These are phyloP conservation scores for Stenogyne calaminthoides DNA, from an alignment of 305 asterid genomes.

Conservation along the genomic window DNA sequence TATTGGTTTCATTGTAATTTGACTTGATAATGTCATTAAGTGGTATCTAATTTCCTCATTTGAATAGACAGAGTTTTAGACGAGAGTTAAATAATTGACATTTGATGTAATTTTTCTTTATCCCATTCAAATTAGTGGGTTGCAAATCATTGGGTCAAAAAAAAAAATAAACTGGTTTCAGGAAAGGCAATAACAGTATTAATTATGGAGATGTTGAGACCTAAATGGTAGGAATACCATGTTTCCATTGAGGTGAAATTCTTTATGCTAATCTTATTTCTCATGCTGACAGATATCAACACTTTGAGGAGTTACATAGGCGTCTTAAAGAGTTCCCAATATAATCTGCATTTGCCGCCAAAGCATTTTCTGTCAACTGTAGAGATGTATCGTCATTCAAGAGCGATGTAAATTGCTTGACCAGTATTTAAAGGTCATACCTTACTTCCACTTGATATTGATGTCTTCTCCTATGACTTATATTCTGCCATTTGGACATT, in stretches of 20 bases:
- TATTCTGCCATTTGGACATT: slow-evolving; percentile 16
- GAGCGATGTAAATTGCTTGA: slow-evolving; percentile 93
- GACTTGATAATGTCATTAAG: slow-evolving; percentile 7
- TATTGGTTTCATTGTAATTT: not conserved
- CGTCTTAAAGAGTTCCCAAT: slow-evolving; percentile 91
- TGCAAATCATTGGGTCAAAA: slow-evolving; percentile 12
- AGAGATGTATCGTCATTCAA: slow-evolving; percentile 77
- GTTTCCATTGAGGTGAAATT: slow-evolving; percentile 8
- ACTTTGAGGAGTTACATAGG: slow-evolving; percentile 97
- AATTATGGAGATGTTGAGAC: slow-evolving; percentile 9
- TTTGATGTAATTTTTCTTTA: slow-evolving; percentile 4
- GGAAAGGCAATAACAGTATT: slow-evolving; percentile 14
- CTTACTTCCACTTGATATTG: slow-evolving; percentile 31
- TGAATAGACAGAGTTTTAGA: slow-evolving; percentile 10
- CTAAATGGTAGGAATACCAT: slow-evolving; percentile 9
- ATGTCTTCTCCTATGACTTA: slow-evolving; percentile 22
- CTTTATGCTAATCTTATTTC: slow-evolving; percentile 34
- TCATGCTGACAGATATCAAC: slow-evolving; percentile 71
- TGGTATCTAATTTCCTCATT: slow-evolving; percentile 22
- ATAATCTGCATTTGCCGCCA: slow-evolving; percentile 97
- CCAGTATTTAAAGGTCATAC: slow-evolving; percentile 82
- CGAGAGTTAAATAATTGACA: slow-evolving; percentile 1
- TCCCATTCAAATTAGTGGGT: slow-evolving; percentile 19
- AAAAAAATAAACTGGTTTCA: not conserved
- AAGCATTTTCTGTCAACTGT: slow-evolving; percentile 92